A percentile compares a stretch with the other conserved stretches of the same genome.
Conservation (phyloP, 169 alveolate species). For the Babesia bigemina region DNA sequence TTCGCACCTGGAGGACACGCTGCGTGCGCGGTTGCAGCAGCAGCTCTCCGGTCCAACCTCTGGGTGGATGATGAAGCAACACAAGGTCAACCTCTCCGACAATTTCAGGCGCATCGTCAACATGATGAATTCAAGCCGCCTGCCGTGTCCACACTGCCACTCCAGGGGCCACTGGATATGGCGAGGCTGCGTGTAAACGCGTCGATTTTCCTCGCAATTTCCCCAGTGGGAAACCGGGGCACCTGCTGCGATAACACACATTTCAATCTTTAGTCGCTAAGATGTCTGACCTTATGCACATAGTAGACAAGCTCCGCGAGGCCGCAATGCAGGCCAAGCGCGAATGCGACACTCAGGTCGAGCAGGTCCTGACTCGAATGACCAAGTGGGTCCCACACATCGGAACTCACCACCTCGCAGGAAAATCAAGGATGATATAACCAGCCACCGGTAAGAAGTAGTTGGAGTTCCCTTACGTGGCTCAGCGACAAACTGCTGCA, state of each 20-base stretch:
- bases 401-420: not conserved
- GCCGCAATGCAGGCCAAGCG: slow-evolving; percentile 48
- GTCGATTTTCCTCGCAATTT: not conserved
- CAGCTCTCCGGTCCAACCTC: slow-evolving; percentile 21
- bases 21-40: slow-evolving; percentile 11
- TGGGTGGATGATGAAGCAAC: slow-evolving; percentile 22
- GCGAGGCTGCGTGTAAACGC: slow-evolving; percentile 3
- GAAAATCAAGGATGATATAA: slow-evolving; percentile 46
- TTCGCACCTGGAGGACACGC: not conserved
- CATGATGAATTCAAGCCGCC: slow-evolving; percentile 11
- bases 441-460: slow-evolving; percentile 26
- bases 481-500: slow-evolving; percentile 39
- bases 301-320: slow-evolving; percentile 34
- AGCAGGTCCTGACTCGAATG: slow-evolving; percentile 36
- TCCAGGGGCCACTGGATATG: slow-evolving; percentile 21
- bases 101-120: not conserved
- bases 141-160: slow-evolving; percentile 20
- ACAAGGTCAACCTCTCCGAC: not conserved
- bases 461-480: not conserved
- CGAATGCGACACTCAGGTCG: slow-evolving; percentile 47
- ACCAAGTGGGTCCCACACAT: slow-evolving; percentile 20
- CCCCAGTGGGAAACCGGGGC: not conserved
- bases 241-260: not conserved
- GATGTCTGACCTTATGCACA: slow-evolving; percentile 58
- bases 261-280: not conserved